Percentiles rank a stretch among this genome's conserved stretches.
phyloP scores from a whole-genome alignment of 1,284 basidiomycete species.

The Irpex sp. region DNA sequence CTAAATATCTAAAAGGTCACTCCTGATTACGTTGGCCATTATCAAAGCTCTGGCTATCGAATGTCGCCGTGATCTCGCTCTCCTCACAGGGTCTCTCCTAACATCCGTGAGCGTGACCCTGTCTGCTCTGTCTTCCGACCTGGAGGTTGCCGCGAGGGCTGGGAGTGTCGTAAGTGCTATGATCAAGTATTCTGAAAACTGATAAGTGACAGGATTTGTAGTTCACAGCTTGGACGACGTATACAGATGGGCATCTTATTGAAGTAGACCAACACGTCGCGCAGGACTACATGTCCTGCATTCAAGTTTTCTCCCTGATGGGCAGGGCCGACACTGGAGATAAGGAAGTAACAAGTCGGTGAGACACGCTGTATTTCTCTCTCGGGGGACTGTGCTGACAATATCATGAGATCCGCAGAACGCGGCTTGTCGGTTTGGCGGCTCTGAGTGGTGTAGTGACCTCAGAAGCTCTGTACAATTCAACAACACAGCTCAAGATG shows the following conservation, averaged over 20 bases:
- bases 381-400: background rate
- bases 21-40: constrained; percentile 87
- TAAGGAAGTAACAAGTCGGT: constrained; percentile 70
- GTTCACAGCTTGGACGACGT: constrained; percentile 94
- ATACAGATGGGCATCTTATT: constrained; percentile 80
- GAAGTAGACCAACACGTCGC: constrained; percentile 75
- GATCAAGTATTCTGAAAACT: background rate
- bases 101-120: constrained; percentile 71
- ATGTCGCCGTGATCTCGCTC: constrained; percentile 83
- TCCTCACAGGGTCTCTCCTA: constrained; percentile 80
- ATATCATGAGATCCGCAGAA: constrained; percentile 43
- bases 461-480: constrained; percentile 83
- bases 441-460: constrained; percentile 80
- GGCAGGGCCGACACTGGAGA: constrained; percentile 51
- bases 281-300: constrained; percentile 65
- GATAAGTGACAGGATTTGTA: constrained; percentile 26
- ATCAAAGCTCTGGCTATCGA: constrained; percentile 85
- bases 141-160: constrained; percentile 83
- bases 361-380: background rate
- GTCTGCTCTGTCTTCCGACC: constrained; percentile 60
- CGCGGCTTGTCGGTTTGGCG: constrained; percentile 82
- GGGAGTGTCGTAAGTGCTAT: constrained; percentile 69
- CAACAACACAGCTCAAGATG: constrained; percentile 68
- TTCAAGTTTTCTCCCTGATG: constrained; percentile 68
- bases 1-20: constrained; percentile 44